A percentile compares a stretch with the other conserved stretches of the same genome.
These are phyloP conservation scores for Chytriomyces hyalinus DNA, from an alignment of 192 early-diverging fungal genomes.

Conservation along the genomic window DNA sequence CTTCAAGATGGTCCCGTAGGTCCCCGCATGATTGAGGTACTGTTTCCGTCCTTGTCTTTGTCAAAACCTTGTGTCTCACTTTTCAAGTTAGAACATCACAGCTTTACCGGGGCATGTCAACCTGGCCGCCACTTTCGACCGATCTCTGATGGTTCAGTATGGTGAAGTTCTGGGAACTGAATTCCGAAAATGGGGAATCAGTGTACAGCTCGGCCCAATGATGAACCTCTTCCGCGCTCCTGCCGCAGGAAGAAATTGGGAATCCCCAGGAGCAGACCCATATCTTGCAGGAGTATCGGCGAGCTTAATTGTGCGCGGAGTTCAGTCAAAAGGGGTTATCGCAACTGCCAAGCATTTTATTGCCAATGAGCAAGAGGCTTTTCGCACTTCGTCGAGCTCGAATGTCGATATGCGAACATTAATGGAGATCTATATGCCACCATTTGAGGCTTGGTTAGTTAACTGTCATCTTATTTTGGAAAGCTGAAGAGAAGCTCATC, in stretches of 20 bases:
- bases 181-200: conserved; percentile 28
- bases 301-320: conserved; percentile 22
- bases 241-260: conserved; percentile 42
- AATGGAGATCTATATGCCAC: conserved; percentile 65
- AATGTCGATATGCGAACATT: conserved; percentile 61
- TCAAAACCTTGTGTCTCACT: too few relatives aligned
- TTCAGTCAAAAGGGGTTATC: conserved; percentile 38
- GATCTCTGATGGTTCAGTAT: conserved; percentile 47
- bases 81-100: conserved; percentile 41
- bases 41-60: too few relatives aligned
- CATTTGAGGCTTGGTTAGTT: conserved; percentile 54
- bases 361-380: conserved; percentile 57
- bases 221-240: conserved; percentile 41
- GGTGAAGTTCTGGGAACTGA: conserved; percentile 55
- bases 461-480: conserved; percentile 1
- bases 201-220: conserved; percentile 34
- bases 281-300: conserved; percentile 33
- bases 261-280: conserved; percentile 34
- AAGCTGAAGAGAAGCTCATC: too few relatives aligned
- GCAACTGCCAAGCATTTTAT: conserved; percentile 42
- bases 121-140: conserved; percentile 63
- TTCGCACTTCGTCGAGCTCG: conserved; percentile 28
- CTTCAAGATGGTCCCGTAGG: conserved; percentile 58
- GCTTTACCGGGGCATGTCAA: conserved; percentile 54
- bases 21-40: conserved; percentile 21